These are phyloP conservation scores for Phyllosticta capitalensis DNA, from an alignment of 2,329 filamentous ascomycete genomes.

Conservation along the genomic window DNA sequence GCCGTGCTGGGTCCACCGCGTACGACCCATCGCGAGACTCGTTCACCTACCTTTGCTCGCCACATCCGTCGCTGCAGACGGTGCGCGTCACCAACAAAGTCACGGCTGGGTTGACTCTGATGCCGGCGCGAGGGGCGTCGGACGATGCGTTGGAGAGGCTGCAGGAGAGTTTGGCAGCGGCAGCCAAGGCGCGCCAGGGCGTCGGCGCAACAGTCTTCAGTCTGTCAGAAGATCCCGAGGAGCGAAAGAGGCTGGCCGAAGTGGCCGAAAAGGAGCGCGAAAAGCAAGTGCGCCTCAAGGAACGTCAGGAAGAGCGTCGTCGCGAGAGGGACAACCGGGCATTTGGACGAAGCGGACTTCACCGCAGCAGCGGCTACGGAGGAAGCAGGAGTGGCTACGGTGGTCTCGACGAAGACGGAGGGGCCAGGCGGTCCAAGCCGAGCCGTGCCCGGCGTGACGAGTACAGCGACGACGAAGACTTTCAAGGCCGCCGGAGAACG, in stretches of 20 bases:
- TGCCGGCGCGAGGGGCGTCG: slow-evolving; percentile 56
- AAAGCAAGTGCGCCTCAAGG: slow-evolving; percentile 37
- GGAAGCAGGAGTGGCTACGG: slow-evolving; percentile 47
- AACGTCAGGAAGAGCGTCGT: slow-evolving; percentile 38
- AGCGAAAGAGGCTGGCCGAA: slow-evolving; percentile 65
- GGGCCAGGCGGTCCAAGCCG: slow-evolving; percentile 21
- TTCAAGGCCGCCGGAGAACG: slow-evolving; percentile 53
- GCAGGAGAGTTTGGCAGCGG: slow-evolving; percentile 56
- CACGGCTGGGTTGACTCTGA: slow-evolving; percentile 60
- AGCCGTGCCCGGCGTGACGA: slow-evolving; percentile 32
- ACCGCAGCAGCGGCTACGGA: slow-evolving; percentile 42
- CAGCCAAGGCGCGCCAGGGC: slow-evolving; percentile 43
- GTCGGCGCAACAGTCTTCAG: slow-evolving; percentile 49
- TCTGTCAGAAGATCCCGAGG: slow-evolving; percentile 64
- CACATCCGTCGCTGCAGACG: slow-evolving; percentile 57
- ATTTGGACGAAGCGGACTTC: slow-evolving; percentile 41
- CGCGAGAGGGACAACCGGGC: slow-evolving; percentile 47
- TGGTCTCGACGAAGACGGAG: slow-evolving; percentile 57
- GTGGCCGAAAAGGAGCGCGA: slow-evolving; percentile 63
- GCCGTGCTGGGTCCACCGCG: slow-evolving; percentile 5
- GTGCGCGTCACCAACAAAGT: slow-evolving; percentile 68
- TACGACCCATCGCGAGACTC: slow-evolving; percentile 61
- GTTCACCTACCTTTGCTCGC: slow-evolving; percentile 66
- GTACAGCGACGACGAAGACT: slow-evolving; percentile 67
- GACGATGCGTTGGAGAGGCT: slow-evolving; percentile 63